Evolutionary conservation across 495 filamentous ascomycete genomes (phyloP).

Genomic region (Penicillium verhagenii): DNA sequence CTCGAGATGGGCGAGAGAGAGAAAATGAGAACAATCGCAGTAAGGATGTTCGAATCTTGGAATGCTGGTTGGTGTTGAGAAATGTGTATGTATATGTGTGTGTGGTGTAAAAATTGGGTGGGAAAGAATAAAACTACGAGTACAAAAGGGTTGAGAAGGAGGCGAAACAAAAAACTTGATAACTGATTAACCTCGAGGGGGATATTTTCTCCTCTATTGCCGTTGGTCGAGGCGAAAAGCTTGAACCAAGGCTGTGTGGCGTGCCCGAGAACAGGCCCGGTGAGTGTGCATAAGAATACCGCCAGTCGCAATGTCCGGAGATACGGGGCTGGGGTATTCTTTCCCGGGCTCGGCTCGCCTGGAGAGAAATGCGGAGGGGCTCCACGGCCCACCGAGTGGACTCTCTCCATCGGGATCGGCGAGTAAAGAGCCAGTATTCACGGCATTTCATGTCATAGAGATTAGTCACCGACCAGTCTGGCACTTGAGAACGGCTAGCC

Average conservation of each 20-base stretch:
- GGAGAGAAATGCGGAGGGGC: conserved; percentile 26
- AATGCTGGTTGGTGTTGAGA: no score
- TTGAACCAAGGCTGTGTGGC: conserved; percentile 2
- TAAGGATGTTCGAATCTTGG: not conserved
- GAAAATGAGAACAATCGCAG: not conserved
- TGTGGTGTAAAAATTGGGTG: no score
- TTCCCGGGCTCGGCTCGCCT: conserved; percentile 8
- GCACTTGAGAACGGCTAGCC: conserved; percentile 28
- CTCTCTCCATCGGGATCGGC: conserved; percentile 10
- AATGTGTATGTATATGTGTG: no score
- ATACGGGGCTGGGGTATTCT: conserved; percentile 6
- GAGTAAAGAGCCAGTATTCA: conserved; percentile 6
- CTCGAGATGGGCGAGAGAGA: no score
- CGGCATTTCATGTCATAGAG: conserved; percentile 3
- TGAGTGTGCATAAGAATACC: conserved; percentile 19
- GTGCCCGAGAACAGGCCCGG: conserved; percentile 3
- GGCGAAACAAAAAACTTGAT: not conserved
- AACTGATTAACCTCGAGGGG: not conserved
- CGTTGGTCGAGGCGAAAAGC: conserved; percentile 5
- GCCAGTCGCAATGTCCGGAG: not conserved
- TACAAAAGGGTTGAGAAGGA: not conserved
- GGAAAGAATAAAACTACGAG: not conserved
- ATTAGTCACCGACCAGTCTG: conserved; percentile 6
- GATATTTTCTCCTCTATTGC: not conserved
- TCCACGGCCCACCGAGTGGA: conserved; percentile 14